Conservation (phyloP, 352 stramenopile genomes). For the Phytophthora pistaciae region DNA sequence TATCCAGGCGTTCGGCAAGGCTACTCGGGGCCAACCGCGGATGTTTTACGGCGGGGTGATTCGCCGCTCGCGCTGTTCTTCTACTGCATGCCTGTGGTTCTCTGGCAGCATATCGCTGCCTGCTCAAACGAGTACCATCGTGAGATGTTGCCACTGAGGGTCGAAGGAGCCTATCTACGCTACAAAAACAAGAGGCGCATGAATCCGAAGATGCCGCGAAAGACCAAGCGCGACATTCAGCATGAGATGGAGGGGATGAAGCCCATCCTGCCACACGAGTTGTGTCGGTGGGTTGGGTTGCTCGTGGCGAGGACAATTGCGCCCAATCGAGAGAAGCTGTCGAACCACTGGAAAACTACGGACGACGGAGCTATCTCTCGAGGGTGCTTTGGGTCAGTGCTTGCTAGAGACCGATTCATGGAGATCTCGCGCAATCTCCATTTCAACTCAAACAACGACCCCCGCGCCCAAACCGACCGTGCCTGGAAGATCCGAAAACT, state of each 20-base stretch:
- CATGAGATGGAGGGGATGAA: not conserved
- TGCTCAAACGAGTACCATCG: constrained; percentile 29
- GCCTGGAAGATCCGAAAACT: not conserved
- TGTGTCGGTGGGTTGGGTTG: not conserved
- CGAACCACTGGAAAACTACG: not conserved
- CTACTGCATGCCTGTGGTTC: constrained; percentile 24
- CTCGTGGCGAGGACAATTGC: not conserved
- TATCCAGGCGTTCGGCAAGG: constrained; percentile 13
- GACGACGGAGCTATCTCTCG: not conserved
- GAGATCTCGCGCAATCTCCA: not conserved
- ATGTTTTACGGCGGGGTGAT: constrained; percentile 4
- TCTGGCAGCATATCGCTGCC: constrained; percentile 31
- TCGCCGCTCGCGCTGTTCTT: constrained; percentile 20
- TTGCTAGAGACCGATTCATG: not conserved
- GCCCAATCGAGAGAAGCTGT: not conserved
- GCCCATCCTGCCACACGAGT: not conserved
- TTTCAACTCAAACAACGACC: not conserved
- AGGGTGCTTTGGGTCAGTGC: not conserved
- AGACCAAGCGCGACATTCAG: not conserved
- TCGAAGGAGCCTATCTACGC: not conserved
- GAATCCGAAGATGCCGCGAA: not conserved
- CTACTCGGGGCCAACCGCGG: constrained; percentile 5
- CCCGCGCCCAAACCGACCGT: not conserved
- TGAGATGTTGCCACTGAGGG: constrained; percentile 11
- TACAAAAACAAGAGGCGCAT: not conserved